Evolutionary conservation across 352 stramenopile species (phyloP), one percentile per base, ranked within the genome.

Genomic region (Globisporangium camurandrum): DNA sequence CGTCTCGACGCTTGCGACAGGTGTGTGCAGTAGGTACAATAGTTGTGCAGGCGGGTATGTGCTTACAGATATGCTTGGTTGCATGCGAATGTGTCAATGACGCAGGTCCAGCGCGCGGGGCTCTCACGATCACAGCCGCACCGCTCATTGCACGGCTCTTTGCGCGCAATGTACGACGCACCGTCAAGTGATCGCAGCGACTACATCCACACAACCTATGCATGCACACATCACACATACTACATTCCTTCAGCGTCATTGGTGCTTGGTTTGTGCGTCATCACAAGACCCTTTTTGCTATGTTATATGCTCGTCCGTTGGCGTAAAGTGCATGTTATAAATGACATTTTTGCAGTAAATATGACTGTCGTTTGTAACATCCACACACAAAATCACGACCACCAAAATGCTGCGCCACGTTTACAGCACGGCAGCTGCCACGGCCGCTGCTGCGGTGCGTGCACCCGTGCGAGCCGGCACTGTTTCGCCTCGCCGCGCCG

Each of bases 1-100:
- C 67, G 96, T 99, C 54, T 84, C 93, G 19, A 90, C 96, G 8
- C 81, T 92, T 50, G 88, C 90, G 34, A 90, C 74, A 36, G 75
- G 62, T 49, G 26, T 28, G 23, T 24, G 9, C 36, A 39, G 6
- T 20, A 5, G 14, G 0, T 2, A 37, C 17, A 16, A 37, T 37
- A 10, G 12, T 1, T 16, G 17, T 37, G 30, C 30, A 37, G 2
- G 33, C 10, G 19, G 33, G n/a, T n/a, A n/a, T 20, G 8, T 46
- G 12, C 10, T 54, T 19, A 26, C 19, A 12, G 11, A 28, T 51
- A 33, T 23, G 26, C 26, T 20, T 4, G 9, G 11, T 33, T 4
- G 4, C 24, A 20, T 12, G 20, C 12, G 24, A 6, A 10, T 46
- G 10, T 16, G 30, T 24, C n/a, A 26, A 5, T 12, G 9, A 43